Percentiles rank a stretch among this genome's conserved stretches.
phyloP scores from a whole-genome alignment of 164 flowering plant species.

The Sedum album region DNA sequence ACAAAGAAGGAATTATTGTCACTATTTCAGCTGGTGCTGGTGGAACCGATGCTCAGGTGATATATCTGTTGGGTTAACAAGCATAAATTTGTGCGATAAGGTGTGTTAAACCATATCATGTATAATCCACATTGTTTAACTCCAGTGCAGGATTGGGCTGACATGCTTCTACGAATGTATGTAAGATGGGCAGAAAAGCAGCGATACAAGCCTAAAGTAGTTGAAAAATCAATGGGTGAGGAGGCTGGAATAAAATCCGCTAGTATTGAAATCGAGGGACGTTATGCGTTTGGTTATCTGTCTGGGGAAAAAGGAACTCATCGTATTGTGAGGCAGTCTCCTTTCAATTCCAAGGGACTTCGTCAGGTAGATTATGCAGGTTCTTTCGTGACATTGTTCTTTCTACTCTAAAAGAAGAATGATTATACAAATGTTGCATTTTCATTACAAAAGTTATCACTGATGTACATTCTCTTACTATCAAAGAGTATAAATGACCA shows the following conservation, averaged over 20 bases:
- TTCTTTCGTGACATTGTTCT: too few species aligned
- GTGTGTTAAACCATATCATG: constrained; percentile 8
- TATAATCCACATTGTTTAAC: constrained; percentile 30
- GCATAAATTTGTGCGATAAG: not conserved
- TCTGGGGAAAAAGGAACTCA: constrained; percentile 99
- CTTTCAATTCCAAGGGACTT: constrained; percentile 96
- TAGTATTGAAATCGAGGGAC: constrained; percentile 82
- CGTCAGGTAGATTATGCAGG: constrained; percentile 69
- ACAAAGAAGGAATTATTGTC: constrained; percentile 90
- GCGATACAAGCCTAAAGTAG: constrained; percentile 72
- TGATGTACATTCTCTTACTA: not conserved
- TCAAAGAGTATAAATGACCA: not conserved
- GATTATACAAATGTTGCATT: not conserved
- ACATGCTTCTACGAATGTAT: constrained; percentile 99
- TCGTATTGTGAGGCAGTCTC: constrained; percentile 88
- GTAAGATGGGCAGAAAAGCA: constrained; percentile 98
- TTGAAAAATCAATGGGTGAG: constrained; percentile 86
- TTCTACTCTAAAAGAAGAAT: too few species aligned
- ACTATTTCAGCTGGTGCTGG: constrained; percentile 93
- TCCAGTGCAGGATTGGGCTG: constrained; percentile 99
- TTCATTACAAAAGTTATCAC: not conserved
- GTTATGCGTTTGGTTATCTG: constrained; percentile 90
- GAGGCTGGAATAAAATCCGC: constrained; percentile 99
- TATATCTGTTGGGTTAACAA: constrained; percentile 9
- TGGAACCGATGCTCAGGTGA: constrained; percentile 99